A percentile compares a stretch with the other conserved stretches of the same genome.
Evolutionary conservation across 176 grass and related monocot species (phyloP).

Genomic region (Avena eriantha): DNA sequence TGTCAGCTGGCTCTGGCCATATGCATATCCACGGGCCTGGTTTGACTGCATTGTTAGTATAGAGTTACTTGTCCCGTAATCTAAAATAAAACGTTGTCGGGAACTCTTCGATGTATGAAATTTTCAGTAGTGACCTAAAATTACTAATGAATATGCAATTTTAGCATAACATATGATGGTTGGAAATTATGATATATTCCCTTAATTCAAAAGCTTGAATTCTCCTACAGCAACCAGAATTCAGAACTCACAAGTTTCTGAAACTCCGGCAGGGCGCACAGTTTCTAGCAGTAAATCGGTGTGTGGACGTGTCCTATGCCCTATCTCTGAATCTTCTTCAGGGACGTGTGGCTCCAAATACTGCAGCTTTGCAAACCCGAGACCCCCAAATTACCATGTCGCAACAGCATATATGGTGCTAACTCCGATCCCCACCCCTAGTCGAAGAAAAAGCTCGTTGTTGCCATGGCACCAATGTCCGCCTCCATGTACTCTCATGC

Average conservation of each 20-base stretch:
- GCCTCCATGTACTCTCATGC: slow-evolving; percentile 26
- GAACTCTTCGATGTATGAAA: too few species aligned
- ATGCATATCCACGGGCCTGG: too few species aligned
- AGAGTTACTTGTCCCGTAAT: too few species aligned
- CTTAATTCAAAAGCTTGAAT: not conserved
- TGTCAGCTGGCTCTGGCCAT: too few species aligned
- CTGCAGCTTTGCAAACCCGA: slow-evolving; percentile 1
- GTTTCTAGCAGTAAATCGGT: slow-evolving; percentile 17
- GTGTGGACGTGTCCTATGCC: slow-evolving; percentile 34
- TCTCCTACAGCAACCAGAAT: not conserved
- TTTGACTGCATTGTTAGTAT: too few species aligned
- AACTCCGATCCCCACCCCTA: not conserved
- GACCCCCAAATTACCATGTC: not conserved
- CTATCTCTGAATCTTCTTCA: slow-evolving; percentile 39
- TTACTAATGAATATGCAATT: too few species aligned
- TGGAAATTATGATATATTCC: too few species aligned
- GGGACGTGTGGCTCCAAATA: slow-evolving; percentile 22
- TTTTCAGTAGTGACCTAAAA: too few species aligned
- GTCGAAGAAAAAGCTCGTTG: slow-evolving; percentile 6
- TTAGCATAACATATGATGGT: too few species aligned
- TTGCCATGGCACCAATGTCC: slow-evolving; percentile 39
- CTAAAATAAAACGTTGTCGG: too few species aligned
- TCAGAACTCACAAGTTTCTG: not conserved
- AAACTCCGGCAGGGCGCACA: not conserved
- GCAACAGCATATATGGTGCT: slow-evolving; percentile 3